Evolutionary conservation across 768 basidiomycete genomes (phyloP), one percentile per base, ranked within the genome.

Genomic region (Lactarius quietus): DNA sequence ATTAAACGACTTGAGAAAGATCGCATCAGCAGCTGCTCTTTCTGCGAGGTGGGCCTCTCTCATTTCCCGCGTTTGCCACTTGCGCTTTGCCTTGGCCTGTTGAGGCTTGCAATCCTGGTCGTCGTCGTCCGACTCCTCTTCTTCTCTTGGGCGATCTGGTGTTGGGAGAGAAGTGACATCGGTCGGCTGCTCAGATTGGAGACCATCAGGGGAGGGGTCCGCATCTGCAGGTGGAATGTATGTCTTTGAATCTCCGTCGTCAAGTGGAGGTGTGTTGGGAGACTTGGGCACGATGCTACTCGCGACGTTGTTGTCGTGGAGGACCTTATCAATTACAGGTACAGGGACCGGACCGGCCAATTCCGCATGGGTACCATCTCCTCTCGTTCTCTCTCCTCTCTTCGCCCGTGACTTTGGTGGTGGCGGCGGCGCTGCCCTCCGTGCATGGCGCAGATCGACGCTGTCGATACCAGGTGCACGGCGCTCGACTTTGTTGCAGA

Each of bases 381-480:
- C 71, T 57, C 79, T 61, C 6, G 33, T 79, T 55, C 70, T 78
- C 18, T 74, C 73, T 68, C 80, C 82, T 74, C 80, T 79, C 73
- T 78, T 84, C 29, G 66, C 69, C 51, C 69, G 63, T 74, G 73
- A 71, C 76, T 81, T 70, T 76, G 76, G 64, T 57, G 74, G 65
- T 68, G 76, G 51, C 76, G 76, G 64, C 58, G 74, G 65, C 65
- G 76, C 51, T 72, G 75, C 72, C 71, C 76, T 65, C 70, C 75
- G 72, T 26, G 77, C 75, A 79, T 83, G 76, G 53, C 71, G 70
- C 43, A 85, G 73, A 17, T 86, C 87, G 51, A 90, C 79, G 65
- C 91, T 89, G 45, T 84, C 81, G 28, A 87, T 77, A n/a, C 88
- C 84, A 12, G 90, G 93, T 0, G 90, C 84, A 35, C 87, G 83